Percentiles rank a stretch among this genome's conserved stretches.
phyloP scores from a whole-genome alignment of 768 basidiomycete species.

The Boletus vinaceobasis region DNA sequence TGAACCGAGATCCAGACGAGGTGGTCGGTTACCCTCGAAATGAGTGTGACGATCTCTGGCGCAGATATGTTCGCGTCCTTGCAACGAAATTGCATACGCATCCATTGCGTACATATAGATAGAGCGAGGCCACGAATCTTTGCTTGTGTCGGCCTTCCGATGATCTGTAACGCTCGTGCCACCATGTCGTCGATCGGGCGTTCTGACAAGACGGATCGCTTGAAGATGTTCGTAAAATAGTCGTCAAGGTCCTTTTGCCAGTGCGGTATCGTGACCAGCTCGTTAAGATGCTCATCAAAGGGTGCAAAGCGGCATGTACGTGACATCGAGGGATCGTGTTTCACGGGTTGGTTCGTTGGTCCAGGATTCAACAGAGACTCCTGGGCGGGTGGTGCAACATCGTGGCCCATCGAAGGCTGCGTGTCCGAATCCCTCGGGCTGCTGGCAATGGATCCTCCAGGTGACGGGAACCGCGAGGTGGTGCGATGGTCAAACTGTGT shows the following conservation, averaged over 20 bases:
- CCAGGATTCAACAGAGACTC: neutral
- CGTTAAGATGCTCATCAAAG: conserved; percentile 6
- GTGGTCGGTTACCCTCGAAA: conserved; percentile 2
- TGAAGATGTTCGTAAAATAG: conserved; percentile 14
- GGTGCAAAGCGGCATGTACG: conserved; percentile 6
- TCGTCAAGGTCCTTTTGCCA: conserved; percentile 17
- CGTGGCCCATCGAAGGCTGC: neutral
- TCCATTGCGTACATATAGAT: conserved; percentile 14
- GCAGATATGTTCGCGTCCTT: conserved; percentile 7
- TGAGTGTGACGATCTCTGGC: conserved; percentile 2
- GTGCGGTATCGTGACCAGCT: neutral
- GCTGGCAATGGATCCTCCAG: neutral
- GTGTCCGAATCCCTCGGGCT: neutral
- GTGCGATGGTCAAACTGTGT: neutral
- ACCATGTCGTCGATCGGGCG: conserved; percentile 7
- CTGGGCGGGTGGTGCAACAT: neutral
- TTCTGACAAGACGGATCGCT: conserved; percentile 2
- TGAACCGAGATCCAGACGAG: conserved; percentile 6
- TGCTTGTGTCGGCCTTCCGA: conserved; percentile 8
- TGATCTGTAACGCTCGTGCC: conserved; percentile 6
- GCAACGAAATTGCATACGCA: conserved; percentile 10
- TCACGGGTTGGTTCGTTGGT: neutral
- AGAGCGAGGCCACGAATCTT: conserved; percentile 11
- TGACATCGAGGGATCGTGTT: neutral
- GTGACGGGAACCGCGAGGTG: neutral